Percentiles rank a stretch among this genome's conserved stretches.
phyloP scores from a whole-genome alignment of 805 yeast species.

The Starmera dryadoides region DNA sequence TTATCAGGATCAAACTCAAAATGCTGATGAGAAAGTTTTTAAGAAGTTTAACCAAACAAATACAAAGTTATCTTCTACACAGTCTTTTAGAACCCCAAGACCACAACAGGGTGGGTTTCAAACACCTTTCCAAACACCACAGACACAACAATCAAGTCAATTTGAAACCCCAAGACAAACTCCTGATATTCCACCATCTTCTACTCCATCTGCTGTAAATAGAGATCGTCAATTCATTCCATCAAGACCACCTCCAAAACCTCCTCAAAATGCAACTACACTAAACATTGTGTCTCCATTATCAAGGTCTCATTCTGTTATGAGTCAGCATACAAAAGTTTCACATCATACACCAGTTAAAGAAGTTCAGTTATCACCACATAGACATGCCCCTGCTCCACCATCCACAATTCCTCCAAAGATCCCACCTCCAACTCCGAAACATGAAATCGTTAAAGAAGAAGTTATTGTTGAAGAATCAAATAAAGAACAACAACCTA shows the following conservation, averaged over 20 bases:
- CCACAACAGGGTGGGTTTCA: slow-evolving; percentile 10
- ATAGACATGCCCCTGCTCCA: slow-evolving; percentile 1
- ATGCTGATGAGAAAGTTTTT: slow-evolving; percentile 32
- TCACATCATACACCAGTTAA: slow-evolving; percentile 5
- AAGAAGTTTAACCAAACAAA: slow-evolving; percentile 28
- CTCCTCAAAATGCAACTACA: slow-evolving; percentile 27
- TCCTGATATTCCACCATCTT: slow-evolving; percentile 3
- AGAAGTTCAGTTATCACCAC: slow-evolving; percentile 5
- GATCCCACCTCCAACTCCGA: slow-evolving; percentile 20
- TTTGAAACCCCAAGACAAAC: slow-evolving; percentile 13
- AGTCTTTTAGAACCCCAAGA: slow-evolving; percentile 28
- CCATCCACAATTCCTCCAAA: slow-evolving; percentile 15
- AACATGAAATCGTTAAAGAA: slow-evolving; percentile 5
- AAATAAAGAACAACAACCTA: slow-evolving; percentile 3
- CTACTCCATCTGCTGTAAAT: slow-evolving; percentile 1
- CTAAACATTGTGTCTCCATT: slow-evolving; percentile 21
- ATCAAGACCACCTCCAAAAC: slow-evolving; percentile 63
- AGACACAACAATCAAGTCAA: slow-evolving; percentile 22
- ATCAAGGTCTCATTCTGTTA: slow-evolving; percentile 13
- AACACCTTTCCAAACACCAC: slow-evolving; percentile 16
- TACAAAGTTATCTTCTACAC: slow-evolving; percentile 19
- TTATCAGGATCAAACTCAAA: slow-evolving; percentile 54
- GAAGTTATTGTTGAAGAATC: slow-evolving; percentile 4
- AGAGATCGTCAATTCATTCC: slow-evolving; percentile 47
- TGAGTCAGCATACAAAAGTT: slow-evolving; percentile 2